Percentiles rank a stretch among this genome's conserved stretches.
These are phyloP conservation scores for Metrosideros polymorpha DNA, from an alignment of 441 rosid species.

Conservation along the genomic window DNA sequence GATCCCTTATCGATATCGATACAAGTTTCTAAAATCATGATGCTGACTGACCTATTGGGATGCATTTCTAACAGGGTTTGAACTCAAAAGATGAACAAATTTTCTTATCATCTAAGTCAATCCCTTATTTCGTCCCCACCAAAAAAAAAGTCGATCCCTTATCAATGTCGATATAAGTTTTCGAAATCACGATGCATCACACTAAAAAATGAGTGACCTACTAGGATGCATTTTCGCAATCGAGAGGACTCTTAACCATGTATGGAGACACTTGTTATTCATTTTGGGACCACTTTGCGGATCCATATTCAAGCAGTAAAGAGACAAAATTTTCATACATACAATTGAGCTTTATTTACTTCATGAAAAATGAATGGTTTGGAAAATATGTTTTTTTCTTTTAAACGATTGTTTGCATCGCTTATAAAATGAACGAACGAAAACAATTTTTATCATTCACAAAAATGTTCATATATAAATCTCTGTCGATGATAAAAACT, in stretches of 20 bases:
- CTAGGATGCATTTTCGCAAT: neutral
- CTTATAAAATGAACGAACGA: fast-evolving
- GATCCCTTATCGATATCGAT: too few relatives aligned
- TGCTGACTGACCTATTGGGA: too few relatives aligned
- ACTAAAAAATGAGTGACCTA: neutral
- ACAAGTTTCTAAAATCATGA: too few relatives aligned
- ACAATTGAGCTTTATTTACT: fast-evolving
- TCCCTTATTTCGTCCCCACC: too few relatives aligned
- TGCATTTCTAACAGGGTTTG: too few relatives aligned
- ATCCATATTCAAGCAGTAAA: neutral
- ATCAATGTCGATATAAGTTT: neutral
- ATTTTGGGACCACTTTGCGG: neutral
- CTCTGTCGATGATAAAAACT: fast-evolving
- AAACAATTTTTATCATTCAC: fast-evolving
- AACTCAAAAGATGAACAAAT: too few relatives aligned
- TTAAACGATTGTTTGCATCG: fast-evolving
- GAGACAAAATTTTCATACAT: neutral
- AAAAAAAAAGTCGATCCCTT: too few relatives aligned
- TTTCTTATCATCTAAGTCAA: neutral
- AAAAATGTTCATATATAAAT: fast-evolving
- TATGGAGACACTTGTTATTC: neutral
- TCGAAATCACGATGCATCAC: neutral
- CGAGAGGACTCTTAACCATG: neutral
- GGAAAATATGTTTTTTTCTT: too few relatives aligned
- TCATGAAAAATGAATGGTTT: neutral